These are phyloP conservation scores for Periconia macrospinosa DNA, from an alignment of 2,329 filamentous ascomycete genomes.

Conservation along the genomic window DNA sequence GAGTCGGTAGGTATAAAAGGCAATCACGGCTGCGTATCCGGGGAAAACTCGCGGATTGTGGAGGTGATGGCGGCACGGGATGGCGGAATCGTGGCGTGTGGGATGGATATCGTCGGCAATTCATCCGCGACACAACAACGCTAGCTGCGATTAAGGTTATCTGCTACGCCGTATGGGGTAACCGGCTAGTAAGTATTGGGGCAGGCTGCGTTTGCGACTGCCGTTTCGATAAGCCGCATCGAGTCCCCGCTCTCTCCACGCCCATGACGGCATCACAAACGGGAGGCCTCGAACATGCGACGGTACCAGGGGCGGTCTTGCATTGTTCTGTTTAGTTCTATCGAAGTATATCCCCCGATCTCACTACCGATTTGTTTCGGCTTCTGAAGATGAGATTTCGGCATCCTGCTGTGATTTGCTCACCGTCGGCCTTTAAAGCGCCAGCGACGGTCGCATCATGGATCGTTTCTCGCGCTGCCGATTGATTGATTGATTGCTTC, in stretches of 20 bases:
- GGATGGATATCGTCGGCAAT: not conserved
- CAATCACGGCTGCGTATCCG: not conserved
- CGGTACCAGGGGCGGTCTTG: not conserved
- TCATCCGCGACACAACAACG: not conserved
- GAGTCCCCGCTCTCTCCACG: conserved; percentile 13
- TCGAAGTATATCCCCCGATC: conserved; percentile 6
- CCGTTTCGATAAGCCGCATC: conserved; percentile 16
- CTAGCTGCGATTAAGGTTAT: not conserved
- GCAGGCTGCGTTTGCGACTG: conserved; percentile 8
- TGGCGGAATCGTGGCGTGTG: not conserved
- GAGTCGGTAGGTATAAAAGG: not conserved
- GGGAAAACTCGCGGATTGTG: not conserved
- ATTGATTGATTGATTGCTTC: not conserved
- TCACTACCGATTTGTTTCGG: conserved; percentile 18
- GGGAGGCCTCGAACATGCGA: conserved; percentile 7
- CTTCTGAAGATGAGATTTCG: conserved; percentile 18
- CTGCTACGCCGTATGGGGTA: not conserved
- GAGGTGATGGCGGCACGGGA: not conserved
- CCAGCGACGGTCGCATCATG: not conserved
- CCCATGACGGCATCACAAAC: conserved; percentile 15
- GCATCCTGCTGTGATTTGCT: not conserved
- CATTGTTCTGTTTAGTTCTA: not conserved
- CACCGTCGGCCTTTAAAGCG: conserved; percentile 9
- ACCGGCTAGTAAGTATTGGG: not conserved
- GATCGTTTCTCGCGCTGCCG: not conserved